Base-by-base conservation (phyloP, 805 yeast genomes). In the Lachancea quebecensis region DNA sequence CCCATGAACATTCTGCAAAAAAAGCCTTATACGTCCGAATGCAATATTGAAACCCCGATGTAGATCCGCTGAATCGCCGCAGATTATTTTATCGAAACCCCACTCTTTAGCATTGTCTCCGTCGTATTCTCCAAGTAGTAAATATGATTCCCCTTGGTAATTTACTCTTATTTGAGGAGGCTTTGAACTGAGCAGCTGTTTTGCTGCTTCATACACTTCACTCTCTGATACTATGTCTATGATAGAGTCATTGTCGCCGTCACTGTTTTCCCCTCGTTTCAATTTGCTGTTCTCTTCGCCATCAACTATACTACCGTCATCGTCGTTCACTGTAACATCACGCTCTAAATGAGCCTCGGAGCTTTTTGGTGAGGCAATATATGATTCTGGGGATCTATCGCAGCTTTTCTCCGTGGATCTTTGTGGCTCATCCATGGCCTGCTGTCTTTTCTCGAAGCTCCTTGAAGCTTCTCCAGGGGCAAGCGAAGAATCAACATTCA, bases 1-100 rank as follows among this genome's bases (percentile, higher is more conserved):
- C 10, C 61, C 60, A 34, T 53, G 56, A 15, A 41, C 52, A 4
- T 37, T 45, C 33, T 59, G 60, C 32, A 63, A 39, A 38, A 58
- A 59, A 10, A 43, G 34, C 17, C 67, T 60, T 4, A 63, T 41
- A 0, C 47, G 28, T 9, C 51, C 53, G 44, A 62, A 52, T 28
- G 60, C 41, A 12, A 51, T 53, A 12, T 43, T 50, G 33, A 58
- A 56, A 9, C 55, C 49, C 1, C 49, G 42, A 33, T 50, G 48
- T 14, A 49, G 30, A n/a, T 51, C 43, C 11, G 42, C 48, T 3
- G 41, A 10, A 28, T 60, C 54, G 14, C 50, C 50, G 34, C 59
- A 55, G 10, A 62, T 53, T 5, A 56, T 44, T 1, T 15, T 21
- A 3, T 27, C 12, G 11, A 58, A 53, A 15, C 42, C 49, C 16